phyloP scores from a whole-genome alignment of 2,329 filamentous ascomycete species.

The Acrocalymma vagum region DNA sequence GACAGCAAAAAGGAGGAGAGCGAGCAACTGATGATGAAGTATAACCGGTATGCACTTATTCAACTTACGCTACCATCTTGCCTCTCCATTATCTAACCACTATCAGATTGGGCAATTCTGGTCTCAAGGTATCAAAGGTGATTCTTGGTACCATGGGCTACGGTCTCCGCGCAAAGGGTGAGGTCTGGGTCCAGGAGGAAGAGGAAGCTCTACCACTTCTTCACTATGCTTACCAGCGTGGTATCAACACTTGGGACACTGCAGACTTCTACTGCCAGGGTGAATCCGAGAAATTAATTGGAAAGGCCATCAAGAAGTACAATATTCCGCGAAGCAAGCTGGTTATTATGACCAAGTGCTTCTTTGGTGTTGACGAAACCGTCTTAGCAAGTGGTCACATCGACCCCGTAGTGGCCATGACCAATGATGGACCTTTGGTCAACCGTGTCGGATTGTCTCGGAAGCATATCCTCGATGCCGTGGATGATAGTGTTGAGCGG shows the following conservation, averaged over 20 bases:
- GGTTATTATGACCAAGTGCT: constrained; percentile 33
- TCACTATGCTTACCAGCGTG: constrained; percentile 49
- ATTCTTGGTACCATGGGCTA: constrained; percentile 70
- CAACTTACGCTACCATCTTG: no score
- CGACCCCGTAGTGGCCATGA: background rate
- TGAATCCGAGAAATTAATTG: constrained; percentile 30
- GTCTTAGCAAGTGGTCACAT: background rate
- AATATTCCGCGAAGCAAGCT: constrained; percentile 31
- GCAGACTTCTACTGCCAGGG: constrained; percentile 36
- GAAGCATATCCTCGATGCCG: constrained; percentile 49
- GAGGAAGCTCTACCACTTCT: constrained; percentile 47
- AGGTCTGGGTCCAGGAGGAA: constrained; percentile 42
- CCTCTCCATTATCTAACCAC: no score
- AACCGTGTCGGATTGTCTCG: constrained; percentile 45
- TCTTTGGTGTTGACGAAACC: background rate
- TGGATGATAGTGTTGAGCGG: no score
- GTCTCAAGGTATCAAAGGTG: constrained; percentile 66
- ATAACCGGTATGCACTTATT: no score
- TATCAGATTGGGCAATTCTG: constrained; percentile 63
- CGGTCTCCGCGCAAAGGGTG: constrained; percentile 50
- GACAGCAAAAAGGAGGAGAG: no score
- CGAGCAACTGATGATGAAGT: no score
- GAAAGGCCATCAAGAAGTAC: constrained; percentile 24
- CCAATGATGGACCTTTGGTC: constrained; percentile 24
- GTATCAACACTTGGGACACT: constrained; percentile 55